phyloP scores from a whole-genome alignment of 1,139 yeast genomes.

The Hyphopichia pseudoburtonii region DNA sequence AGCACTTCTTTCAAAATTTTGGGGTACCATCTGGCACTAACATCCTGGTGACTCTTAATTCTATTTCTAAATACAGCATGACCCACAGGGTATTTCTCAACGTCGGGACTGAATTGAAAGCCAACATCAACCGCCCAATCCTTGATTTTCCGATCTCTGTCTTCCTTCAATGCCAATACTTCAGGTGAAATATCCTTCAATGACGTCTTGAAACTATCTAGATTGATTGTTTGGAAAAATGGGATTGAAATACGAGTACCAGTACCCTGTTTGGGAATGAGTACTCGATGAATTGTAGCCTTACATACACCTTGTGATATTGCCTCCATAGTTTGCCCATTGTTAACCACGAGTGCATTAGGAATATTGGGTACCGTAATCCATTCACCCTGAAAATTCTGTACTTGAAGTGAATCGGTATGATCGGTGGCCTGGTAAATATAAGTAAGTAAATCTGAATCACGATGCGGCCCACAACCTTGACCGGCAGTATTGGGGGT shows the following conservation, averaged over 20 bases:
- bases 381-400: conserved; percentile 65
- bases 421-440: conserved; percentile 59
- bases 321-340: conserved; percentile 56
- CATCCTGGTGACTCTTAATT: conserved; percentile 67
- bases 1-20: conserved; percentile 32
- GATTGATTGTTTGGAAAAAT: conserved; percentile 53
- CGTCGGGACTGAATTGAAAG: conserved; percentile 48
- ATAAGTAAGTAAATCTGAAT: conserved; percentile 62
- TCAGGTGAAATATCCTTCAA: conserved; percentile 32
- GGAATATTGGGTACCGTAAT: conserved; percentile 48
- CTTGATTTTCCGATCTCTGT: conserved; percentile 38
- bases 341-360: conserved; percentile 50
- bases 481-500: conserved; percentile 25
- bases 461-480: conserved; percentile 74
- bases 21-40: conserved; percentile 65
- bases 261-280: conserved; percentile 51
- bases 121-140: conserved; percentile 49
- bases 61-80: conserved; percentile 63
- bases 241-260: conserved; percentile 57
- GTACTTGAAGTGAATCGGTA: conserved; percentile 55
- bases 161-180: conserved; percentile 29
- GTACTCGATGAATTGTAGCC: conserved; percentile 69
- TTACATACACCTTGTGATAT: conserved; percentile 54
- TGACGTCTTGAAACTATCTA: conserved; percentile 40
- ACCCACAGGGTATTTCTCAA: conserved; percentile 50